A percentile compares a stretch with the other conserved stretches of the same genome.
These are phyloP conservation scores for Stevia rebaudiana DNA, from an alignment of 140 eudicot species.

Conservation along the genomic window DNA sequence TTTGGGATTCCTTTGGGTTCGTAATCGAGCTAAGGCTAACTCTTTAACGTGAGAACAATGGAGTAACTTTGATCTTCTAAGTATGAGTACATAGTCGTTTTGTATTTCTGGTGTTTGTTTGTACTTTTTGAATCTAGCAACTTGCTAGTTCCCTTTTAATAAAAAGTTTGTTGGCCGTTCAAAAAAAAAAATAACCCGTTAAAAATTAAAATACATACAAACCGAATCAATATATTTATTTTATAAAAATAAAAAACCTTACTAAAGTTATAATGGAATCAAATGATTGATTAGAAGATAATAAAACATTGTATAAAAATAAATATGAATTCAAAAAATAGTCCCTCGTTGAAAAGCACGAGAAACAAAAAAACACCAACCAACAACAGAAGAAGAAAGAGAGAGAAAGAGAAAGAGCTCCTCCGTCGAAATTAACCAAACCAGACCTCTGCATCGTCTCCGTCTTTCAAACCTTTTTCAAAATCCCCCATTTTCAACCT, in stretches of 20 bases:
- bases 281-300: slow-evolving; percentile 7
- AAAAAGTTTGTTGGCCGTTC: too few species aligned
- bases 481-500: background rate
- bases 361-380: slow-evolving; percentile 7
- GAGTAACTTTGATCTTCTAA: background rate
- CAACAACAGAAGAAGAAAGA: slow-evolving; percentile 11
- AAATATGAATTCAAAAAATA: slow-evolving; percentile 1
- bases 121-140: background rate
- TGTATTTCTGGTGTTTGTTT: background rate
- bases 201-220: too few species aligned
- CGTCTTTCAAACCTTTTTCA: slow-evolving; percentile 4
- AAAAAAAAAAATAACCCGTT: too few species aligned
- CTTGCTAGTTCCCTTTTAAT: too few species aligned
- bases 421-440: slow-evolving; percentile 17
- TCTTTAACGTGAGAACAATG: background rate
- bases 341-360: slow-evolving; percentile 37
- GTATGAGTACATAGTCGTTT: background rate
- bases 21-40: background rate
- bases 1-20: background rate
- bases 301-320: background rate
- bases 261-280: background rate
- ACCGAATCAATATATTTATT: too few species aligned
- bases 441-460: slow-evolving; percentile 19
- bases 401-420: background rate
- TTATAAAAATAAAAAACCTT: background rate